Evolutionary conservation across 2,329 filamentous ascomycete species (phyloP).

Genomic region (Knufia fluminis): DNA sequence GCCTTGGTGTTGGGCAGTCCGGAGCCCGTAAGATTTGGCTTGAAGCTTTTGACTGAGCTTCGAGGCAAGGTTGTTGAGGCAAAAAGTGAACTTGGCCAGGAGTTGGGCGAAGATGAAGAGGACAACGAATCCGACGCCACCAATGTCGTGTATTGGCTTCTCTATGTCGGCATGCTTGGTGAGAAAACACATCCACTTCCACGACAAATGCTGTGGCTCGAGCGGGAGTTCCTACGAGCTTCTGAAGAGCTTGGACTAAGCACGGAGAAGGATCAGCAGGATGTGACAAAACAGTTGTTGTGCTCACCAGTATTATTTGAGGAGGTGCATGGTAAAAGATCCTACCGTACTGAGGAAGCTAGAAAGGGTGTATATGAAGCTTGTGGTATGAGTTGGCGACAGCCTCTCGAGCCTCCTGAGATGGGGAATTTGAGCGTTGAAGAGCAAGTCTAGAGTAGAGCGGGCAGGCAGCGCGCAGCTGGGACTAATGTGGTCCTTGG

Average conservation of each 20-base stretch:
- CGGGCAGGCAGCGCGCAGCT: slow-evolving; percentile 12
- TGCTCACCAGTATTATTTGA: slow-evolving; percentile 16
- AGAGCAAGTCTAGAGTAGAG: slow-evolving; percentile 2
- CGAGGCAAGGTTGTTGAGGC: slow-evolving; percentile 7
- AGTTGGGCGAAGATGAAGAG: slow-evolving; percentile 5
- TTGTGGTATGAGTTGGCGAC: slow-evolving; percentile 20
- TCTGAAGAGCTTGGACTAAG: slow-evolving; percentile 10
- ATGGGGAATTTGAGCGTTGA: neutral
- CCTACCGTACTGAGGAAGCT: slow-evolving; percentile 14
- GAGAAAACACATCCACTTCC: slow-evolving; percentile 16
- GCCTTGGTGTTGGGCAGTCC: slow-evolving; percentile 19
- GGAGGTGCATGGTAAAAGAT: slow-evolving; percentile 14
- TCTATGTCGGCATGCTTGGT: slow-evolving; percentile 19
- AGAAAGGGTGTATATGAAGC: slow-evolving; percentile 17
- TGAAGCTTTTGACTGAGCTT: slow-evolving; percentile 16
- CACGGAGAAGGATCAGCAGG: slow-evolving; percentile 16
- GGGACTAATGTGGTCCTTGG: neutral
- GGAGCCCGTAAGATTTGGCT: slow-evolving; percentile 20
- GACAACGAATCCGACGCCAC: slow-evolving; percentile 8
- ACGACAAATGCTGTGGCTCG: slow-evolving; percentile 14
- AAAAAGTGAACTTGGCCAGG: neutral
- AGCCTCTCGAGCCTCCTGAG: slow-evolving; percentile 8
- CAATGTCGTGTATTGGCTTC: slow-evolving; percentile 14
- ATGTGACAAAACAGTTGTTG: slow-evolving; percentile 17
- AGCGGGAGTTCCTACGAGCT: slow-evolving; percentile 7